phyloP scores from a whole-genome alignment of 169 alveolate genomes.

The Plasmodium chabaudi region DNA sequence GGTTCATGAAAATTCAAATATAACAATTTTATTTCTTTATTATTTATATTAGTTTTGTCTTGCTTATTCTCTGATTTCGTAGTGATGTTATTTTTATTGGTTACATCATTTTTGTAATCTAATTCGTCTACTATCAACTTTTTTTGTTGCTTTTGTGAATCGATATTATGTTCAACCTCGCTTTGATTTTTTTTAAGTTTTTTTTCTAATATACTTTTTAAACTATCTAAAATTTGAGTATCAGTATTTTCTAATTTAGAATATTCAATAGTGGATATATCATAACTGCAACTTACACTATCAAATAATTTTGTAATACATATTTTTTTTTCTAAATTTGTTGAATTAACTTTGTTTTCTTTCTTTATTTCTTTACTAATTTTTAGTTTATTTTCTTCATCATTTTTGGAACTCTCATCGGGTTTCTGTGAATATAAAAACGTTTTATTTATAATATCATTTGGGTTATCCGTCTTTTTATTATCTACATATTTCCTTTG shows the following conservation, averaged over 20 bases:
- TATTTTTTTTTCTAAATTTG: conserved; percentile 24
- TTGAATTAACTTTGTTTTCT: not conserved
- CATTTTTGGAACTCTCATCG: not conserved
- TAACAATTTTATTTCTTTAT: conserved; percentile 34
- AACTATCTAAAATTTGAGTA: conserved; percentile 23
- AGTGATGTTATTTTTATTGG: not conserved
- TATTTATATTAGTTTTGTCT: not conserved
- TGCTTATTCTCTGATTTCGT: not conserved
- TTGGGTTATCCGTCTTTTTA: not conserved
- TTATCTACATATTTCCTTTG: conserved; percentile 28
- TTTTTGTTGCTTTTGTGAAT: not conserved
- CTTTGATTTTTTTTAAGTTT: conserved; percentile 28
- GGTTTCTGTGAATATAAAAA: not conserved
- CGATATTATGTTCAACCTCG: not conserved
- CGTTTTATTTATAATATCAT: not conserved
- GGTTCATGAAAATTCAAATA: conserved; percentile 65
- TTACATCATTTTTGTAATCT: conserved; percentile 1
- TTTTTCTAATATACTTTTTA: conserved; percentile 35
- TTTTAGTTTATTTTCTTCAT: not conserved
- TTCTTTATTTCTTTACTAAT: not conserved
- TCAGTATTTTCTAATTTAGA: conserved; percentile 28
- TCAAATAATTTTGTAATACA: conserved; percentile 53
- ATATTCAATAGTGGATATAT: conserved; percentile 34
- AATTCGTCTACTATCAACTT: not conserved
- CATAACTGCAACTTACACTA: conserved; percentile 51